These are phyloP conservation scores for Penicillium corylophilum DNA, from an alignment of 2,329 filamentous ascomycete species.

Conservation along the genomic window DNA sequence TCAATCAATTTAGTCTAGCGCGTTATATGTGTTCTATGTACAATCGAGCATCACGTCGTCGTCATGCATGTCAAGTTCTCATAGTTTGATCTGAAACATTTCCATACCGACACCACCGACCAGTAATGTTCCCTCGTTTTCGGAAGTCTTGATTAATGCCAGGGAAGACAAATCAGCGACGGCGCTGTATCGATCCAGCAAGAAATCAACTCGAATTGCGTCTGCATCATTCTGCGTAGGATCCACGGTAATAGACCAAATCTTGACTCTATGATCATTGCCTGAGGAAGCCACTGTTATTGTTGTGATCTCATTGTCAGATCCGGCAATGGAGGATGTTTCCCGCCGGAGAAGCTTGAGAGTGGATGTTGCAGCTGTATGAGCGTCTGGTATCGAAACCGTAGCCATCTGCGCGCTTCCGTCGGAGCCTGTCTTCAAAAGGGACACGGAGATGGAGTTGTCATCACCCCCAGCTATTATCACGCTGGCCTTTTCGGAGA, in stretches of 20 bases:
- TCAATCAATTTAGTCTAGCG: neutral
- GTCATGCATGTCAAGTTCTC: slow-evolving; percentile 5
- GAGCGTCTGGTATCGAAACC: slow-evolving; percentile 42
- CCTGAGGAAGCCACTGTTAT: slow-evolving; percentile 40
- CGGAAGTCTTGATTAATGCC: slow-evolving; percentile 34
- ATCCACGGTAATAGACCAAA: slow-evolving; percentile 41
- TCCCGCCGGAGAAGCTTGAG: slow-evolving; percentile 32
- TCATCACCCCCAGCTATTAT: slow-evolving; percentile 84
- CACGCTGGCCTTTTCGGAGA: slow-evolving; percentile 43
- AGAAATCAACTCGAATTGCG: slow-evolving; percentile 25
- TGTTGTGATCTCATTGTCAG: slow-evolving; percentile 5
- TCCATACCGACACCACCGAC: slow-evolving; percentile 54
- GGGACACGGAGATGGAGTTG: slow-evolving; percentile 67
- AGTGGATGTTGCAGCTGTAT: slow-evolving; percentile 46
- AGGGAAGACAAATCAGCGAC: slow-evolving; percentile 58
- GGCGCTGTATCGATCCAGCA: slow-evolving; percentile 42
- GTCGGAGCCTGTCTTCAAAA: slow-evolving; percentile 32
- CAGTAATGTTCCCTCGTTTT: slow-evolving; percentile 31
- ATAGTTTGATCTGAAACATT: slow-evolving; percentile 31
- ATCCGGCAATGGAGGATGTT: neutral
- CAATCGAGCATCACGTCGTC: slow-evolving; percentile 15
- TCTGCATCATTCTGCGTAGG: slow-evolving; percentile 15
- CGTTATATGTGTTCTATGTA: slow-evolving; percentile 6
- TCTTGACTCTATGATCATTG: slow-evolving; percentile 49
- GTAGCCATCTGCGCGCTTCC: slow-evolving; percentile 27